Evolutionary conservation across 176 grass and related monocot species (phyloP), one percentile per base, ranked within the genome.

Genomic region (Paspalum notatum): DNA sequence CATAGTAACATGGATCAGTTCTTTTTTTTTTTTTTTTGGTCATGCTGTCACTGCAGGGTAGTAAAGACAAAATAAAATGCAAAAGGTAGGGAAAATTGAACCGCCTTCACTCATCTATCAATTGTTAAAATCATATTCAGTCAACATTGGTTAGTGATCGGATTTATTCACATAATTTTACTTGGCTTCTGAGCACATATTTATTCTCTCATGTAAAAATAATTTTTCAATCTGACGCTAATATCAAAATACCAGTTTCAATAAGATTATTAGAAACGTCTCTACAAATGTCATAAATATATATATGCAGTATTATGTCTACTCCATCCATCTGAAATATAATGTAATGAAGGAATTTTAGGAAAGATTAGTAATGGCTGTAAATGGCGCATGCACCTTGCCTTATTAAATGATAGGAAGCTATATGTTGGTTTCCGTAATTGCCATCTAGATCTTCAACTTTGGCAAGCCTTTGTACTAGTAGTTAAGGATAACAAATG

Each of bases 1-100:
- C 18, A 50, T 44, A 75, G 75, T 26, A 40, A 83, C 80, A 83
- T 84, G 55, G 74, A 79, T 60, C 50, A 13, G 58, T 32, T 67
- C 20, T 25, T 40, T 48, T 32, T 75, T 32, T 68, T 27, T 15
- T 37, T 62, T 55, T 54, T 62, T 62, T 55, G 53, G 69, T 54
- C 69, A 62, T 12, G 21, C 9, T 46, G 38, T 47, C 76, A 50
- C 72, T 69, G 13, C 38, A 43, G 52, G n/a, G 50, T 5, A 60
- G 20, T 46, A 62, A 38, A 60, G 10, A 74, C 41, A 53, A 44
- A 39, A 66, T 54, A n/a, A 15, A 61, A 46, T 75, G 7, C 21
- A 80, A 27, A 74, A 16, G 37, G 25, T 26, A 25, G 14, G 12
- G 50, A 7, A 14, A 68, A 52, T 15, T 32, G 32, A 32, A 32